Evolutionary conservation across 2,329 filamentous ascomycete species (phyloP).

Genomic region (Curvularia sp.): DNA sequence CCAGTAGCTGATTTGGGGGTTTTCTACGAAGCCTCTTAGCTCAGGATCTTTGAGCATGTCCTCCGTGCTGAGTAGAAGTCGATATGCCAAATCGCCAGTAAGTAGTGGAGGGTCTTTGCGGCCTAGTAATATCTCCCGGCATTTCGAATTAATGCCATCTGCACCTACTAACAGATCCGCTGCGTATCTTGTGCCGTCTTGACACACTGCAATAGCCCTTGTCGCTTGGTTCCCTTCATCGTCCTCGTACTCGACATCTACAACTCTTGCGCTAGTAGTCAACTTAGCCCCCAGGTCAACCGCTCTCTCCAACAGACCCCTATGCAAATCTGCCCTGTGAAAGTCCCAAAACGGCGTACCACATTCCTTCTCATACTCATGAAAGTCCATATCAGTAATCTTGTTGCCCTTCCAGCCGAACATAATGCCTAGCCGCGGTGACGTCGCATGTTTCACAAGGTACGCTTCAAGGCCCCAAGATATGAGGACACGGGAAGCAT

Average conservation of each 20-base stretch:
- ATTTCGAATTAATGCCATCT: slow-evolving; percentile 58
- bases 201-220: slow-evolving; percentile 53
- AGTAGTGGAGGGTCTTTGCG: slow-evolving; percentile 56
- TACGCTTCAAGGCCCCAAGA: slow-evolving; percentile 58
- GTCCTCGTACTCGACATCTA: slow-evolving; percentile 50
- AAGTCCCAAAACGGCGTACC: slow-evolving; percentile 63
- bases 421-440: slow-evolving; percentile 56
- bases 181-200: slow-evolving; percentile 47
- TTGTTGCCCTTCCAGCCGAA: slow-evolving; percentile 61
- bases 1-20: slow-evolving; percentile 62
- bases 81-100: slow-evolving; percentile 61
- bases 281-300: slow-evolving; percentile 58
- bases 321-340: slow-evolving; percentile 62
- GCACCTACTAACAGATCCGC: slow-evolving; percentile 59
- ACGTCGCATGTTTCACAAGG: slow-evolving; percentile 54
- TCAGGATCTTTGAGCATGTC: slow-evolving; percentile 58
- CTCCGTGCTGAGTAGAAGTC: slow-evolving; percentile 56
- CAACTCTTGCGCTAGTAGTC: slow-evolving; percentile 56
- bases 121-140: slow-evolving; percentile 56
- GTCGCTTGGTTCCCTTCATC: slow-evolving; percentile 27
- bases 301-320: slow-evolving; percentile 57
- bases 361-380: slow-evolving; percentile 46
- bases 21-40: slow-evolving; percentile 54
- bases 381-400: slow-evolving; percentile 59
- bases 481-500: slow-evolving; percentile 57